A percentile compares a stretch with the other conserved stretches of the same genome.
These are phyloP conservation scores for Galium porrigens DNA, from an alignment of 305 asterid genomes.

Conservation along the genomic window DNA sequence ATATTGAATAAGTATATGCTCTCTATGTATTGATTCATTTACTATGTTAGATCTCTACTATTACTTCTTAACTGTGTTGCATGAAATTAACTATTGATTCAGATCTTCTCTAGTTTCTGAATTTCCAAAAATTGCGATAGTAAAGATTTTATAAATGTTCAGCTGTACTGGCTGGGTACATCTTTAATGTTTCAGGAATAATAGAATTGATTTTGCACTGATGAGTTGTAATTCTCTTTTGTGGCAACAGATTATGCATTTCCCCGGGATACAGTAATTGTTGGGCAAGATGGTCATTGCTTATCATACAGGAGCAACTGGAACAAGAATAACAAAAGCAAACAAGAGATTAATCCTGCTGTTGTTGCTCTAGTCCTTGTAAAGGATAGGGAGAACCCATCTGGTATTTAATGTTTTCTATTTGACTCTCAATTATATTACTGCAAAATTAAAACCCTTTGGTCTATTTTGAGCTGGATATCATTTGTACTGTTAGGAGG, in stretches of 20 bases:
- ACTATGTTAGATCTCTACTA: slow-evolving; percentile 1
- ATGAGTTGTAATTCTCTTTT: neutral
- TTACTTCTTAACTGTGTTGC: neutral
- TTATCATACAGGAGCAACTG: slow-evolving; percentile 31
- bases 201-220: neutral
- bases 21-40: neutral
- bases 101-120: neutral
- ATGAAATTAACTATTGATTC: neutral
- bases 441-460: neutral
- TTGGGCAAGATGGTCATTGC: slow-evolving; percentile 51
- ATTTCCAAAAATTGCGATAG: neutral
- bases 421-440: neutral
- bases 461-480: neutral
- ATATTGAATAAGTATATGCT: neutral
- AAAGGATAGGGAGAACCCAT: slow-evolving; percentile 37
- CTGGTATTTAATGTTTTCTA: slow-evolving; percentile 30
- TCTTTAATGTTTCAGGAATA: too few relatives aligned
- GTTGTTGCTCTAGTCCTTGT: slow-evolving; percentile 54
- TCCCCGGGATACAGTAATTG: slow-evolving; percentile 47
- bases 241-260: slow-evolving; percentile 49
- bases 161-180: neutral
- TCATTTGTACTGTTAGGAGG: slow-evolving; percentile 21
- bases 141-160: too few relatives aligned
- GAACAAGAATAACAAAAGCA: slow-evolving; percentile 9
- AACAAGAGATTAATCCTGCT: slow-evolving; percentile 18